A percentile compares a stretch with the other conserved stretches of the same genome.
Evolutionary conservation across 2,329 filamentous ascomycete species (phyloP).

Genomic region (Exophiala aquamarina): DNA sequence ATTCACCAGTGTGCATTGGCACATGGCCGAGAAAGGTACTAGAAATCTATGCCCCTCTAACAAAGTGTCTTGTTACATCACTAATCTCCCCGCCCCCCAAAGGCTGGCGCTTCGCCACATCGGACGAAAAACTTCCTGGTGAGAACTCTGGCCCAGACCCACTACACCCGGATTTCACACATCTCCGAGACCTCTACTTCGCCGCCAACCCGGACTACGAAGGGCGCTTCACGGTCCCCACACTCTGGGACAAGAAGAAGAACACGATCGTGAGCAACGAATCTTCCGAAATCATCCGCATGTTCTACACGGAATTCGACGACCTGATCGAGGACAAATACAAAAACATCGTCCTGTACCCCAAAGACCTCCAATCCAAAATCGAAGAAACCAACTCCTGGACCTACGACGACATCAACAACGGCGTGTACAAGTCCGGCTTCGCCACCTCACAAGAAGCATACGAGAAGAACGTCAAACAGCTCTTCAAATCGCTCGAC

Average conservation of each 20-base stretch:
- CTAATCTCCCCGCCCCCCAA: conserved; percentile 23
- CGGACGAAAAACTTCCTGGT: conserved; percentile 60
- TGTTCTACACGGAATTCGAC: conserved; percentile 83
- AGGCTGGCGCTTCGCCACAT: conserved; percentile 81
- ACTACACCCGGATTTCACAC: conserved; percentile 66
- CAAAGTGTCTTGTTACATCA: too few species aligned
- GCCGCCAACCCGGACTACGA: conserved; percentile 68
- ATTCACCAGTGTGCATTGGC: conserved; percentile 87
- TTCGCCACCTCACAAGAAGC: conserved; percentile 82
- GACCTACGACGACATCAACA: conserved; percentile 67
- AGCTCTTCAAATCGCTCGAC: conserved; percentile 76
- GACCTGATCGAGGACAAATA: conserved; percentile 62
- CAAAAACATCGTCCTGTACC: conserved; percentile 64
- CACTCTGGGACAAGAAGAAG: conserved; percentile 70
- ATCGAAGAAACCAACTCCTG: conserved; percentile 80
- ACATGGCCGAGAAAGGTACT: conserved; percentile 67
- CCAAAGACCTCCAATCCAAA: conserved; percentile 58
- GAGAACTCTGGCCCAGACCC: conserved; percentile 54
- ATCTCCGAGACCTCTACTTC: conserved; percentile 80
- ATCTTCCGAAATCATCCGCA: conserved; percentile 85
- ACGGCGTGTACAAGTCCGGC: conserved; percentile 60
- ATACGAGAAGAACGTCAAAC: conserved; percentile 71
- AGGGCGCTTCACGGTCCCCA: conserved; percentile 84
- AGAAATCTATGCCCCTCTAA: too few species aligned
- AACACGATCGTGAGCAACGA: conserved; percentile 86